Conservation (phyloP, 257 asterid genomes). For the Verbascum thapsus region DNA sequence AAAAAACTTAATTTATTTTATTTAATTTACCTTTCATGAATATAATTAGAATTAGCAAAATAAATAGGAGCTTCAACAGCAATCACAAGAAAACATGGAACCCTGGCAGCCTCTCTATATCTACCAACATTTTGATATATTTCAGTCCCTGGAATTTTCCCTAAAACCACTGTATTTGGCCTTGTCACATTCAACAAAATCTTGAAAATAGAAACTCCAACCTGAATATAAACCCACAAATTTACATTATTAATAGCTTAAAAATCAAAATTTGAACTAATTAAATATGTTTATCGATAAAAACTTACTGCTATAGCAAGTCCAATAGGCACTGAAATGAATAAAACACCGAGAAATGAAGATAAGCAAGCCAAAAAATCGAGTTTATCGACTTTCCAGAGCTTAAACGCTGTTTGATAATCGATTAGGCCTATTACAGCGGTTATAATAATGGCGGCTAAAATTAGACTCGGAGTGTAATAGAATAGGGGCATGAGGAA, state of each 20-base stretch:
- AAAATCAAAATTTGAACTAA: neutral
- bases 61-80: conserved; percentile 86
- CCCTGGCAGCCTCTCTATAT: conserved; percentile 67
- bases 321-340: conserved; percentile 94
- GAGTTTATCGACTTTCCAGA: conserved; percentile 95
- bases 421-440: conserved; percentile 92
- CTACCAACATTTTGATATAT: conserved; percentile 66
- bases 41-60: conserved; percentile 83
- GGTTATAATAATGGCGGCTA: conserved; percentile 87
- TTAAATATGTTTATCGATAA: neutral
- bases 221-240: conserved; percentile 40
- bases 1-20: neutral
- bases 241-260: neutral
- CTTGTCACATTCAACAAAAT: conserved; percentile 83
- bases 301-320: conserved; percentile 86
- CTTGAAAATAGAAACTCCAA: conserved; percentile 94
- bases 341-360: conserved; percentile 88
- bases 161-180: conserved; percentile 74
- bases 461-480: conserved; percentile 80
- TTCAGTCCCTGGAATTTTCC: conserved; percentile 84
- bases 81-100: conserved; percentile 70
- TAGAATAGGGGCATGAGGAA: conserved; percentile 91
- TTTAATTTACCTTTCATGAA: conserved; percentile 78
- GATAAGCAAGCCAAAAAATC: conserved; percentile 85
- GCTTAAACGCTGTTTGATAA: conserved; percentile 61